Percentiles rank a stretch among this genome's conserved stretches.
Evolutionary conservation across 2,329 filamentous ascomycete genomes (phyloP).

Genomic region (Colletotrichum eremochloae): DNA sequence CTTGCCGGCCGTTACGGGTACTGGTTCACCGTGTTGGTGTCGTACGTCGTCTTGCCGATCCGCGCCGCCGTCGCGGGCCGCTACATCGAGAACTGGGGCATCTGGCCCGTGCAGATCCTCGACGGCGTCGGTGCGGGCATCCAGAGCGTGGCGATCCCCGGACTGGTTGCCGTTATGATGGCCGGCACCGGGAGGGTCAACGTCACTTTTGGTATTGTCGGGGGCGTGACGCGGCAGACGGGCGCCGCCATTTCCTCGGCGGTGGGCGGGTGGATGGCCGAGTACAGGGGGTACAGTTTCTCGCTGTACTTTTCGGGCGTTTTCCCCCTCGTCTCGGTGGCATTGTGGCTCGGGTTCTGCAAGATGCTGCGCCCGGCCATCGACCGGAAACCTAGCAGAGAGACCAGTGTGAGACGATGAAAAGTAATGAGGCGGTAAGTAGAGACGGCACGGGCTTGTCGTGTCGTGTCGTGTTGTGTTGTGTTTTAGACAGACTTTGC

Average conservation of each 20-base stretch:
- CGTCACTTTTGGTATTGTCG: slow-evolving; percentile 27
- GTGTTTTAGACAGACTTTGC: not conserved
- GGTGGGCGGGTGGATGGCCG: slow-evolving; percentile 28
- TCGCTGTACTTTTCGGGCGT: slow-evolving; percentile 27
- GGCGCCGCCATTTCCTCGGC: slow-evolving; percentile 34
- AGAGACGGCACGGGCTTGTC: no score
- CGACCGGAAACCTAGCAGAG: slow-evolving; percentile 16
- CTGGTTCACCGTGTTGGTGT: slow-evolving; percentile 22
- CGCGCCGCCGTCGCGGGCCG: slow-evolving; percentile 31
- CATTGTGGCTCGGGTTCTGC: slow-evolving; percentile 17
- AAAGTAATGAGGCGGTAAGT: not conserved
- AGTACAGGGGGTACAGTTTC: slow-evolving; percentile 31
- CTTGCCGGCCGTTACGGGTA: slow-evolving; percentile 24
- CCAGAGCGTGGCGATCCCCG: slow-evolving; percentile 34
- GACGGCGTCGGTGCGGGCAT: slow-evolving; percentile 36
- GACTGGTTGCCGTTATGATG: slow-evolving; percentile 32
- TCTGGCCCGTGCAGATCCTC: slow-evolving; percentile 36
- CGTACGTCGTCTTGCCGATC: slow-evolving; percentile 18
- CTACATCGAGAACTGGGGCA: slow-evolving; percentile 23
- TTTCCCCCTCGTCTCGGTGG: slow-evolving; percentile 33
- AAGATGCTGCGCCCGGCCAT: slow-evolving; percentile 28
- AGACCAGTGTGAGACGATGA: not conserved
- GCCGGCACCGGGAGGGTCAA: slow-evolving; percentile 28
- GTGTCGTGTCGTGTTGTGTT: not conserved
- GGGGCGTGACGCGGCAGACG: slow-evolving; percentile 33